Percentiles rank a stretch among this genome's conserved stretches.
phyloP scores from a whole-genome alignment of 2,329 filamentous ascomycete species.

The Alternaria sp. region DNA sequence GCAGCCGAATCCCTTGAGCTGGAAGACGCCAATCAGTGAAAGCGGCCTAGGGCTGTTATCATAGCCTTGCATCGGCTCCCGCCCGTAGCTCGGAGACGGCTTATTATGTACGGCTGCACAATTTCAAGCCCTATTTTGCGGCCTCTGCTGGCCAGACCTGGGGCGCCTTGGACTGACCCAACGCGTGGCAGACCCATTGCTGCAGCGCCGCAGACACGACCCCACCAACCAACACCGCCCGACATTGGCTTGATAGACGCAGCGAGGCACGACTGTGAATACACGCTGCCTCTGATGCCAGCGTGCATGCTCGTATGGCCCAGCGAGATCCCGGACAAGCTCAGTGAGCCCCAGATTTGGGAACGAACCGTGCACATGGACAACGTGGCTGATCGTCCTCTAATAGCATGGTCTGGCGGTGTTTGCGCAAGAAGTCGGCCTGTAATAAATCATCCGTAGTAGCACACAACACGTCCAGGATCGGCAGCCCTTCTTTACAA shows the following conservation, averaged over 20 bases:
- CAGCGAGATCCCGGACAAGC: slow-evolving; percentile 4
- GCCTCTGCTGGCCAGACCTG: slow-evolving; percentile 25
- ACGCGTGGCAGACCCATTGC: slow-evolving; percentile 22
- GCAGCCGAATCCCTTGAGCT: slow-evolving; percentile 23
- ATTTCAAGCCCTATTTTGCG: slow-evolving; percentile 17
- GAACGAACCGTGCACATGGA: slow-evolving; percentile 7
- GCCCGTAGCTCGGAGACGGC: slow-evolving; percentile 22
- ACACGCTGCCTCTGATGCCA: background rate
- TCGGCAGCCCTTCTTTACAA: background rate
- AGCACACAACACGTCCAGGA: background rate
- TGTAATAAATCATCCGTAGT: background rate
- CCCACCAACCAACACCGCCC: background rate
- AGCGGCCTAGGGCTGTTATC: slow-evolving; percentile 25
- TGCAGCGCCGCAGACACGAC: slow-evolving; percentile 13
- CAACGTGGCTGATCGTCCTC: slow-evolving; percentile 12
- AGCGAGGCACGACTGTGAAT: background rate
- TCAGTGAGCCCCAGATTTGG: background rate
- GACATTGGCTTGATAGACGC: slow-evolving; percentile 3
- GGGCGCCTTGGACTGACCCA: slow-evolving; percentile 9
- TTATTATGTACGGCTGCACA: slow-evolving; percentile 24
- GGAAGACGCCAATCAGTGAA: slow-evolving; percentile 20
- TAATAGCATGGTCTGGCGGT: background rate
- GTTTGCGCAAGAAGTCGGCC: background rate
- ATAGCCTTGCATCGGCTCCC: slow-evolving; percentile 26
- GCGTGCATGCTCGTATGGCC: background rate